Conservation (phyloP, 1,284 basidiomycete species). For the Fistulinella staudtii region DNA sequence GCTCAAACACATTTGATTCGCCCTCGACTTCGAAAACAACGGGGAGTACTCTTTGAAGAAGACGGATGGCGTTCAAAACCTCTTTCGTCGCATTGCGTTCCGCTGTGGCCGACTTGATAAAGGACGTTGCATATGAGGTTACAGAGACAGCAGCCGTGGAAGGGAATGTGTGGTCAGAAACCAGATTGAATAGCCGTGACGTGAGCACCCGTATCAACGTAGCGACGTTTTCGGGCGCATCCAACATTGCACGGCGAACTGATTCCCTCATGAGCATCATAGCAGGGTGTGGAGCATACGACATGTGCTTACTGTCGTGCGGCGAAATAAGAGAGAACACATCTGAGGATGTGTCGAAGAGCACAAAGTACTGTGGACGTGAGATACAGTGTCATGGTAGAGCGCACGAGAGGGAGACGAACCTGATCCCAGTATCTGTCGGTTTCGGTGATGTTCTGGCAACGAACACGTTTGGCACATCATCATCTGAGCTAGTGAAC, state of each 20-base stretch:
- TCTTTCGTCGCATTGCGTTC: conserved; percentile 76
- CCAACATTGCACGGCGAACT: conserved; percentile 80
- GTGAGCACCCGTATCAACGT: conserved; percentile 75
- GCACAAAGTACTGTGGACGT: conserved; percentile 61
- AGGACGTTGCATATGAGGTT: conserved; percentile 62
- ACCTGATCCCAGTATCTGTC: conserved; percentile 87
- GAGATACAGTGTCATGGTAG: conserved; percentile 10
- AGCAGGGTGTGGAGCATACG: conserved; percentile 39
- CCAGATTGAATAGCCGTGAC: conserved; percentile 74
- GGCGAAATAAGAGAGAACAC: conserved; percentile 84
- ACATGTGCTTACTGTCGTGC: conserved; percentile 66
- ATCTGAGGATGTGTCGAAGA: conserved; percentile 86
- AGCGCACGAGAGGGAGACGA: conserved; percentile 20
- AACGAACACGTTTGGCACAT: conserved; percentile 10
- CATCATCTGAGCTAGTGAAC: neutral
- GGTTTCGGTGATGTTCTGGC: conserved; percentile 65
- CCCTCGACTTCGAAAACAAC: conserved; percentile 82
- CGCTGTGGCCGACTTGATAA: conserved; percentile 53
- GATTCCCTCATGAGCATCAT: conserved; percentile 5
- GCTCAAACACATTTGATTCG: conserved; percentile 64
- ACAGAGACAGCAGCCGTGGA: conserved; percentile 52
- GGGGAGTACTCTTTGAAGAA: conserved; percentile 84
- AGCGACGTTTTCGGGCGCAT: conserved; percentile 80
- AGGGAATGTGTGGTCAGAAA: conserved; percentile 82
- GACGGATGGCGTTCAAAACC: conserved; percentile 82